Evolutionary conservation across 1,284 basidiomycete species (phyloP), one percentile per base, ranked within the genome.

Genomic region (Cystobasidiaceae sp.): DNA sequence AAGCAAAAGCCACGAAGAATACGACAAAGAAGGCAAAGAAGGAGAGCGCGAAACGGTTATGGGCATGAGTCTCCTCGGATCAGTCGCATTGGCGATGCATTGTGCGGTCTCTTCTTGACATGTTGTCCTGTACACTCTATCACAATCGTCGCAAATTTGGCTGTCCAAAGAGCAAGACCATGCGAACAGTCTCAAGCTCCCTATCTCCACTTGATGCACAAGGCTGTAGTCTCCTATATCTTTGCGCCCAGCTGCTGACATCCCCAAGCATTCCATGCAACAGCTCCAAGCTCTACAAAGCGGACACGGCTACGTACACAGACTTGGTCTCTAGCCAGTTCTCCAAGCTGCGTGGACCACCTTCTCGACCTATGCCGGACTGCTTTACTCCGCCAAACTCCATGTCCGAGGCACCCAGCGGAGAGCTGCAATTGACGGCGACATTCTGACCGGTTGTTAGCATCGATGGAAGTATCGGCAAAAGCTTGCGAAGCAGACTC

Each of bases 331-430:
- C 54, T 11, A 56, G 39, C 54, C 54, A 56, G 25, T 56, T 56
- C 39, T 56, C 54, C 23, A 56, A 27, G 17, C 54, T 56, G 25
- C 54, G 54, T 15, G 54, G 54, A 44, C 54, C 54, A 17, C 54
- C 54, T 28, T 56, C 63, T 4, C 63, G 52, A 43, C 63, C 63
- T 37, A 66, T 43, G 28, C 63, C 63, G 21, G 44, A 49, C 27
- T 61, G 57, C 63, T 66, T 66, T n/a, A 52, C 44, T 5, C 63
- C 63, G 15, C 63, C 63, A n/a, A 60, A 55, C 30, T 48, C 58
- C 45, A 50, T 61, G n/a, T 50, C 46, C 11, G 48, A 41, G 17
- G 48, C 45, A 9, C 37, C 34, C 4, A 61, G 15, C 19, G 54
- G 54, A 13, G 54, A 56, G 27, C 54, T 56, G 6, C 33, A 34